phyloP scores from a whole-genome alignment of 768 basidiomycete species.

The Rickenella mellea region DNA sequence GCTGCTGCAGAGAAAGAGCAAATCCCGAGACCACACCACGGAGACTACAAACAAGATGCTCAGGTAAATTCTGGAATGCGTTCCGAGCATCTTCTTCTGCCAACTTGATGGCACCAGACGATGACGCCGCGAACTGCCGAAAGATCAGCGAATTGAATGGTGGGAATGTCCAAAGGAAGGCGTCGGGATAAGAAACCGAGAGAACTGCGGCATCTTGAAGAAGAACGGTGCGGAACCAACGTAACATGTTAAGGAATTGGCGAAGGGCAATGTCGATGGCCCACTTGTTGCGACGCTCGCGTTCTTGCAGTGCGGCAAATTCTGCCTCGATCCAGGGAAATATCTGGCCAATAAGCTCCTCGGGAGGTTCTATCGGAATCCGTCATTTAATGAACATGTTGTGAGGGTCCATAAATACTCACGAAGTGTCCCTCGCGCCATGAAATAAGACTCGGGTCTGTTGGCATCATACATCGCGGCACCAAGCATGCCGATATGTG shows the following conservation, averaged over 20 bases:
- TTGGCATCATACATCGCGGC: constrained; percentile 21
- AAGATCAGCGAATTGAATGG: constrained; percentile 20
- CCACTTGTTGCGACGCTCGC: background rate
- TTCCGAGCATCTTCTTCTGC: constrained; percentile 9
- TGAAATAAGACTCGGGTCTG: constrained; percentile 17
- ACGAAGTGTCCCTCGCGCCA: constrained; percentile 16
- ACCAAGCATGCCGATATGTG: constrained; percentile 19
- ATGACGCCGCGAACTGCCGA: constrained; percentile 10
- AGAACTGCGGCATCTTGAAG: constrained; percentile 27
- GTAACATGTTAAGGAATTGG: constrained; percentile 18
- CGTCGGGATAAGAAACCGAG: constrained; percentile 10
- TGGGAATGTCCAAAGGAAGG: constrained; percentile 14
- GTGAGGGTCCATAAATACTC: too few species aligned
- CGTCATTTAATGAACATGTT: background rate
- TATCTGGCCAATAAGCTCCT: constrained; percentile 8
- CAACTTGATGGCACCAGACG: constrained; percentile 7
- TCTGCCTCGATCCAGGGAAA: constrained; percentile 22
- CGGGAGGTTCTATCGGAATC: constrained; percentile 14
- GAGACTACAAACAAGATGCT: constrained; percentile 12
- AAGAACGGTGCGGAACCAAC: constrained; percentile 17
- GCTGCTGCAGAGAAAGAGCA: background rate
- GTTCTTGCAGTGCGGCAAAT: constrained; percentile 5
- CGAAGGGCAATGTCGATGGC: constrained; percentile 18
- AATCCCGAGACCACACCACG: constrained; percentile 7
- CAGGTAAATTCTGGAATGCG: constrained; percentile 16